Evolutionary conservation across 2,329 filamentous ascomycete species (phyloP), one percentile per base, ranked within the genome.

Genomic region (Verticillium alfalfae): DNA sequence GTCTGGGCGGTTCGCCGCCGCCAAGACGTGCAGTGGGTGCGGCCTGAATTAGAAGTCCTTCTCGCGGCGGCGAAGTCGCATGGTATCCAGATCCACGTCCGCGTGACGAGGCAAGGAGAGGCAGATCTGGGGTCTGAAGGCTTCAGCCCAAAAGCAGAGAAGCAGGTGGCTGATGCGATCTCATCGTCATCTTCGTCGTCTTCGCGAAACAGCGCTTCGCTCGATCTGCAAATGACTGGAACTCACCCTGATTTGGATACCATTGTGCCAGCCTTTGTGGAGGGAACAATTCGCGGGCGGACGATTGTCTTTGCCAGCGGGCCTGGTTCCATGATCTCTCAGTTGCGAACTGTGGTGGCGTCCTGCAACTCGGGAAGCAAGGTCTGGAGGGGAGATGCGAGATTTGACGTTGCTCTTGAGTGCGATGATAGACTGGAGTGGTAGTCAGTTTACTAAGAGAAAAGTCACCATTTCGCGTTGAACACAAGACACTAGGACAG

Each of bases 371-470:
- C 78, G 8, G 81, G 78, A 0, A 66, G 68, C 0, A 81, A 75
- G 65, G 84, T 88, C 13, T 87, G 83, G 84, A 81, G 71, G 59
- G 83, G 85, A 0, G 77, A 87, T 18, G 80, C 81, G 66, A 77
- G 78, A 41, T 83, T 76, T 59, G 80, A 87, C 67, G 84, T 89
- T 1, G 71, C 75, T 59, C 73, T 88, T 41, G 72, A 84, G 37
- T 86, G 83, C 68, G 86, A 89, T 71, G 84, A 88, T 72, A 78
- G 86, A 56, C 70, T 88, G 59, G 84, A 84, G 69, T 81, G 45
- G 45, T 52, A 52, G 45, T 9, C 7, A 4, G 2, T 7, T 18
- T 26, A 9, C 36, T 22, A 31, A 18, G 4, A 8, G 26, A 10
- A 3, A 5, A n/a, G 4, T 22, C 22, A 52, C 7, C 45, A 52